A percentile compares a stretch with the other conserved stretches of the same genome.
Conservation (phyloP, 2,329 filamentous ascomycete species). For the Cercospora nicotianae region DNA sequence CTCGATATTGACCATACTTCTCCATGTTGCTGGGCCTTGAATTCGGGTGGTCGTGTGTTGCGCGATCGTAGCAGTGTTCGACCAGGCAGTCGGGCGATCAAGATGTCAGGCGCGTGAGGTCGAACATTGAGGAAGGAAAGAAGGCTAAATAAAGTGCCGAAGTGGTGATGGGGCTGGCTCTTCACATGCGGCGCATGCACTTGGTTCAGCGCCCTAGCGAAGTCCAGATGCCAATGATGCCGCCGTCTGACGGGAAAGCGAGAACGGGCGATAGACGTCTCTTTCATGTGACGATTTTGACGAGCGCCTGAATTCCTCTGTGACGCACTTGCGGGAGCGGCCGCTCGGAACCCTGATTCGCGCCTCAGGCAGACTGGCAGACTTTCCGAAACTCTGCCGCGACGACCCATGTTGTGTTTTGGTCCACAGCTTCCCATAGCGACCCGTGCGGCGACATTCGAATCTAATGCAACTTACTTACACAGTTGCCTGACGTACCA, state of each 20-base stretch:
- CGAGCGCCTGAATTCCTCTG: not conserved
- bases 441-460: not conserved
- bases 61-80: not conserved
- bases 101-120: not conserved
- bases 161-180: not conserved
- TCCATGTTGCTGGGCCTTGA: conserved; percentile 63
- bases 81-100: not conserved
- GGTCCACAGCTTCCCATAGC: not conserved
- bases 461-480: conserved; percentile 5
- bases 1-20: conserved; percentile 90
- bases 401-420: not conserved
- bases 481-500: conserved; percentile 18
- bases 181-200: conserved; percentile 2
- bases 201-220: not conserved
- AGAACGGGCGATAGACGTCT: not conserved
- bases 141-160: not conserved
- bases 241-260: not conserved
- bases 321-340: not conserved
- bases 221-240: not conserved
- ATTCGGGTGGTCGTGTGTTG: not conserved
- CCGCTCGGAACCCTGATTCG: not conserved
- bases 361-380: not conserved
- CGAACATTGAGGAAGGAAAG: conserved; percentile 3
- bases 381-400: not conserved
- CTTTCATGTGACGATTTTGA: not conserved